Evolutionary conservation across 345 rosid genomes (phyloP), one percentile per base, ranked within the genome.

Genomic region (Ricinus communis): DNA sequence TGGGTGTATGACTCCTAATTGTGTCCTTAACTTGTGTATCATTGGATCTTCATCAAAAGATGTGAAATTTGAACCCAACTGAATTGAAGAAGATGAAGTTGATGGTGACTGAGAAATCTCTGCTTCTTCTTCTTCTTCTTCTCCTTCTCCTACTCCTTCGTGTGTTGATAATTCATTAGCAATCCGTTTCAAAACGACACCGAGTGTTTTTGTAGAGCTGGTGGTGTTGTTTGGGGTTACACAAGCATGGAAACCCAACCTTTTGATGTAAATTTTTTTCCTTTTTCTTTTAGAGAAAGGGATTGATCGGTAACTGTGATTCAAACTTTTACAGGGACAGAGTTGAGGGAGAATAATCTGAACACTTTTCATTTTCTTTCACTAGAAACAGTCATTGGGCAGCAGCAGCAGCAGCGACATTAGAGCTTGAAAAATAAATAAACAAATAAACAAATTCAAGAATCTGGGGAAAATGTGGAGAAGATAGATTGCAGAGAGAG

Each of bases 11-110:
- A 70, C 91, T 43, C 99, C 99, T 19, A 95, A 76, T 50, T 92
- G 96, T 24, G 97, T 90, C 83, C 96, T 84, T 30, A 95, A 87
- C 85, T 95, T 95, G 68, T 86, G 87, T 46, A 95, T 93, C 15
- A 92, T 83, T 5, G 99, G 98, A 66, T 95, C 99, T 74, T 92
- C 93, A 59, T 77, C 82, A 58, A 86, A 90, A 52, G 52, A 79
- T 33, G 90, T 80, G 68, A 92, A 92, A 80, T 78, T 84, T 31
- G 85, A 80, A 15, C 85, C 87, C 74, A 78, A 52, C 8, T 70
- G 85, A 60, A 85, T 41, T 7, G 85, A 50, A 10, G 87, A 82
- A n/a, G 71, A 21, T 0, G 61, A 64, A 12, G 77, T 45, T 2
- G 66, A 21, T 5, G 68, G 49, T 5, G 57, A 31, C 55, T 71